Conservation (phyloP, 257 asterid species). For the Scutellaria baicalensis region DNA sequence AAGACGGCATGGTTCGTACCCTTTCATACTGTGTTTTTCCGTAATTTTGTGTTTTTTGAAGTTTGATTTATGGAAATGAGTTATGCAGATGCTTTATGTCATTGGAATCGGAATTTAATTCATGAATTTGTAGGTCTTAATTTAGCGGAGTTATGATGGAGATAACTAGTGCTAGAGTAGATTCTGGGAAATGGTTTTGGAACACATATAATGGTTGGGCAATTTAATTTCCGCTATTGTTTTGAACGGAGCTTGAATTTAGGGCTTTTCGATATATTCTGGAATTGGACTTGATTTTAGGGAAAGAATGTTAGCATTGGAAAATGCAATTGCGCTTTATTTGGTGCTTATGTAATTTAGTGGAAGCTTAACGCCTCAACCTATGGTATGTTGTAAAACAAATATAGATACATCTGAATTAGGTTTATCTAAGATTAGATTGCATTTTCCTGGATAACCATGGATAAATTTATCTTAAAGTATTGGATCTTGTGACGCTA, state of each 20-base stretch:
- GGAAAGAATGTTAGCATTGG: background rate
- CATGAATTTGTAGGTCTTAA: background rate
- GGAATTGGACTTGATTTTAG: background rate
- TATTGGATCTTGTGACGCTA: background rate
- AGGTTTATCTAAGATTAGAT: background rate
- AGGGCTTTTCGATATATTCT: background rate
- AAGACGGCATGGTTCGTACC: conserved; percentile 92
- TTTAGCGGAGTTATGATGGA: background rate
- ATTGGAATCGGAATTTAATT: background rate
- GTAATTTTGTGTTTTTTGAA: background rate
- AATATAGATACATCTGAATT: background rate
- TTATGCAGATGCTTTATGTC: background rate
- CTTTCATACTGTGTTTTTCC: conserved; percentile 38
- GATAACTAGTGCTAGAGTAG: conserved; percentile 5
- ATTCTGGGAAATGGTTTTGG: background rate
- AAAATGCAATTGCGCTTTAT: background rate
- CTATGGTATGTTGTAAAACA: background rate
- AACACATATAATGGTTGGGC: background rate
- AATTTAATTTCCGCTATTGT: background rate
- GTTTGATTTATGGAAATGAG: background rate
- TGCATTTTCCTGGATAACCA: background rate
- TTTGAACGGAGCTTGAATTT: background rate
- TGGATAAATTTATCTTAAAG: background rate
- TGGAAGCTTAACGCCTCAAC: background rate
- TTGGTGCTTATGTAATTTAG: background rate